phyloP scores from a whole-genome alignment of 139 green algal species.

The Monoraphidium neglectum region DNA sequence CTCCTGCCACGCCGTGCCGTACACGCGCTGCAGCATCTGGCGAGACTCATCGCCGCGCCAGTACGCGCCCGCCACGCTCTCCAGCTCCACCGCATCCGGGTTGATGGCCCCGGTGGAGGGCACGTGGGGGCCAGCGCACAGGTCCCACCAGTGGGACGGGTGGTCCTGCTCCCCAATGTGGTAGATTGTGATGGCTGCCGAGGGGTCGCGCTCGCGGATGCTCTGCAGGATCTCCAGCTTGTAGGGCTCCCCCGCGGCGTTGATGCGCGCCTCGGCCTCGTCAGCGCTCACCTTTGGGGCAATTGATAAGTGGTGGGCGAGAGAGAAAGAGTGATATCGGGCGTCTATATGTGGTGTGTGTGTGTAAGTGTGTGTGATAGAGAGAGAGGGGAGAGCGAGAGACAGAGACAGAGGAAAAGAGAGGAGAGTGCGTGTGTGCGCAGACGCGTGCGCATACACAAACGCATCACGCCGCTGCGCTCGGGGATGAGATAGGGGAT shows the following conservation, averaged over 20 bases:
- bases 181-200: constrained; percentile 96
- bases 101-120: constrained; percentile 80
- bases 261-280: constrained; percentile 85
- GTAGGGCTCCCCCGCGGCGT: constrained; percentile 88
- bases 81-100: constrained; percentile 85
- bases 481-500: no score
- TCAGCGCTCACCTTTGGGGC: constrained; percentile 55
- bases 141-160: constrained; percentile 82
- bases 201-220: constrained; percentile 72
- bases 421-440: no score
- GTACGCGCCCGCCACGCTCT: constrained; percentile 81
- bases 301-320: no score
- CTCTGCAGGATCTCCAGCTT: constrained; percentile 96
- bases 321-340: no score
- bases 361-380: no score
- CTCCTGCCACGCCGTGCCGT: constrained; percentile 92
- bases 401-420: no score
- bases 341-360: no score
- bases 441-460: no score
- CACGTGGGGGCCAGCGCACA: constrained; percentile 96
- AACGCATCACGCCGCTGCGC: no score
- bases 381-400: no score
- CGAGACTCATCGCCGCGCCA: constrained; percentile 87
- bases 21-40: constrained; percentile 87
- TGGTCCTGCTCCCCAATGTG: constrained; percentile 88